Percentiles rank a stretch among this genome's conserved stretches.
phyloP scores from a whole-genome alignment of 2,329 filamentous ascomycete genomes.

The Paraphaeosphaeria sporulosa region DNA sequence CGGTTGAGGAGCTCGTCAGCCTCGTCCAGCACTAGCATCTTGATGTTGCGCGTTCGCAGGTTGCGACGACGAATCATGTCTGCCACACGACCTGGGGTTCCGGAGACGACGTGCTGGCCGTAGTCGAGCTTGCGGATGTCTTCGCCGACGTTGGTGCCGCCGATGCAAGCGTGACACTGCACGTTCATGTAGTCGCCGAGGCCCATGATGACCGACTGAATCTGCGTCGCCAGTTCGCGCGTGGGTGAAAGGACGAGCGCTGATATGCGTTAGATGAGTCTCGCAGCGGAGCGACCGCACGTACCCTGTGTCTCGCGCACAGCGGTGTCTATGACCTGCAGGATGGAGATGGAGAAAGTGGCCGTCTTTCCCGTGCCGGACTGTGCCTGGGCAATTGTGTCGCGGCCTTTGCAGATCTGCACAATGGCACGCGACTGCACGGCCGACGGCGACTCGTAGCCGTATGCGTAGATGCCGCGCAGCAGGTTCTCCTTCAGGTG shows the following conservation, averaged over 20 bases:
- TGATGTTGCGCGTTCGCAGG: conserved; percentile 76
- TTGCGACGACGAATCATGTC: conserved; percentile 81
- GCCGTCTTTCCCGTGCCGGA: conserved; percentile 97
- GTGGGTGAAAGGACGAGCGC: conserved; percentile 95
- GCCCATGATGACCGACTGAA: conserved; percentile 98
- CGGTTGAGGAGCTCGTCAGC: conserved; percentile 85
- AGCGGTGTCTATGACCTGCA: conserved; percentile 93
- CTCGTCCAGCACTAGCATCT: conserved; percentile 80
- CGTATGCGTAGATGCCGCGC: conserved; percentile 97
- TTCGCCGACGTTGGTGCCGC: conserved; percentile 96
- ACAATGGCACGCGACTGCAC: conserved; percentile 98
- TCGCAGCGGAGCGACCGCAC: conserved; percentile 6
- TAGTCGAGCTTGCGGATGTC: conserved; percentile 98
- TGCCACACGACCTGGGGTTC: conserved; percentile 94
- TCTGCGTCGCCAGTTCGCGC: conserved; percentile 95
- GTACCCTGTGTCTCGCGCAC: conserved; percentile 84
- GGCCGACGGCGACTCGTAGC: conserved; percentile 96
- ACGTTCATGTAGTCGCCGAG: conserved; percentile 99
- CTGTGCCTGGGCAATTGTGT: conserved; percentile 97
- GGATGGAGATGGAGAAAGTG: conserved; percentile 94
- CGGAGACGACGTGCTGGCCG: conserved; percentile 96
- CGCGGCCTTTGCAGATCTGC: conserved; percentile 97
- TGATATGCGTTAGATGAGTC: conserved; percentile 35
- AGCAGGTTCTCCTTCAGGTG: conserved; percentile 96
- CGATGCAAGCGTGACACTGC: conserved; percentile 98